Percentiles rank a stretch among this genome's conserved stretches.
phyloP scores from a whole-genome alignment of 306 rosid genomes.

The Corylus heterophylla region DNA sequence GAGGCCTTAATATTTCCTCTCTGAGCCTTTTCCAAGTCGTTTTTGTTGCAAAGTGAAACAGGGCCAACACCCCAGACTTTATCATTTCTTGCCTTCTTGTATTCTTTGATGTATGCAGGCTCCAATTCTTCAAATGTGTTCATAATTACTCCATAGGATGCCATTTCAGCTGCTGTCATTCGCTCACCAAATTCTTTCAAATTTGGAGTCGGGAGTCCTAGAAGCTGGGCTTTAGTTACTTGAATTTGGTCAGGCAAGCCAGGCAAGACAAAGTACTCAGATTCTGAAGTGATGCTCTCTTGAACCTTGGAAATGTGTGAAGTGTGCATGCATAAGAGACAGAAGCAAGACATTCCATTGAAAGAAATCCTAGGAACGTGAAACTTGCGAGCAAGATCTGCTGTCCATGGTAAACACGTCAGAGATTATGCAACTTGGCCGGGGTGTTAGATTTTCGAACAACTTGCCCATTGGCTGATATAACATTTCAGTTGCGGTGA shows the following conservation, averaged over 20 bases:
- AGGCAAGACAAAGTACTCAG: conserved; percentile 39
- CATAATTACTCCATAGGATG: conserved; percentile 28
- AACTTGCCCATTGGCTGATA: conserved; percentile 37
- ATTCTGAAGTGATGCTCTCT: conserved; percentile 3
- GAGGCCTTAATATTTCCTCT: conserved; percentile 46
- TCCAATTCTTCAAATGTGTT: conserved; percentile 48
- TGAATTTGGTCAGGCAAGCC: conserved; percentile 37
- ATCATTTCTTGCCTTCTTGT: conserved; percentile 33
- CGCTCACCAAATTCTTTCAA: not conserved
- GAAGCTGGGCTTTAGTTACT: conserved; percentile 35
- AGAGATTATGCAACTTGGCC: conserved; percentile 65
- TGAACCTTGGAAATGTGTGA: not conserved
- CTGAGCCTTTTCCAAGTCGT: conserved; percentile 45
- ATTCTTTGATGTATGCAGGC: conserved; percentile 37
- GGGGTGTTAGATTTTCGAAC: conserved; percentile 37
- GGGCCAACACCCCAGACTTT: conserved; percentile 62
- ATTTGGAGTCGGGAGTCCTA: not conserved
- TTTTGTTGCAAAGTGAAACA: conserved; percentile 35
- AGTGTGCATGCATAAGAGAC: conserved; percentile 26
- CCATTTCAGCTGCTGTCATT: not conserved
- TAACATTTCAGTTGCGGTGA: conserved; percentile 25
- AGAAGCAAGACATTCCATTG: conserved; percentile 48
- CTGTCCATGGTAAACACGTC: conserved; percentile 51
- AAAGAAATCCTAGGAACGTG: conserved; percentile 63
- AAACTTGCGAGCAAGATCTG: conserved; percentile 42